These are phyloP conservation scores for Pyrrhoderma lamaoense DNA, from an alignment of 1,284 basidiomycete genomes.

Conservation along the genomic window DNA sequence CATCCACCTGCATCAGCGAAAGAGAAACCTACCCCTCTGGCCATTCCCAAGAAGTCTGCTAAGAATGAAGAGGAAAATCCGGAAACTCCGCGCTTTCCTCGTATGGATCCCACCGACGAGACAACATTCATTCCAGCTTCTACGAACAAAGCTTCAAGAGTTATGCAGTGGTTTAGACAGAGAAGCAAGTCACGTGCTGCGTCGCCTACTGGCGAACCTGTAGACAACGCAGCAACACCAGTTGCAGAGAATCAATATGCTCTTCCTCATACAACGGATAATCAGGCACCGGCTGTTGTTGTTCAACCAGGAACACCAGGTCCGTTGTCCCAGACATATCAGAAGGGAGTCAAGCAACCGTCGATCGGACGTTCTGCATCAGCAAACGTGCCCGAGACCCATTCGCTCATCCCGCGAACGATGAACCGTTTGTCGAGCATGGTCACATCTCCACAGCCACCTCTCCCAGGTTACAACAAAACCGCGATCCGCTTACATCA, in stretches of 20 bases:
- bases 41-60: not conserved
- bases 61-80: constrained; percentile 5
- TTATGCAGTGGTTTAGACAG: constrained; percentile 78
- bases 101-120: constrained; percentile 22
- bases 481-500: constrained; percentile 77
- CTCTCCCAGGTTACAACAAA: constrained; percentile 32
- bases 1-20: constrained; percentile 4
- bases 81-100: constrained; percentile 20
- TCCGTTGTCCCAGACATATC: not conserved
- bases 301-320: not conserved
- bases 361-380: constrained; percentile 7
- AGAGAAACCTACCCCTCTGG: constrained; percentile 11
- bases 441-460: constrained; percentile 5
- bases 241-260: constrained; percentile 16
- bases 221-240: constrained; percentile 23
- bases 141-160: constrained; percentile 65
- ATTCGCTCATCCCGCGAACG: constrained; percentile 9
- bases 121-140: constrained; percentile 49
- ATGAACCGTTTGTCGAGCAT: constrained; percentile 13
- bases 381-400: not conserved
- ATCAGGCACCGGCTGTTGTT: too few species aligned
- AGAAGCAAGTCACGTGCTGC: constrained; percentile 46
- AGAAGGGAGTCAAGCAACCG: not conserved
- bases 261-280: not conserved
- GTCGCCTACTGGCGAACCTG: constrained; percentile 26